These are phyloP conservation scores for Fusarium pseudonygamai DNA, from an alignment of 2,329 filamentous ascomycete genomes.

Conservation along the genomic window DNA sequence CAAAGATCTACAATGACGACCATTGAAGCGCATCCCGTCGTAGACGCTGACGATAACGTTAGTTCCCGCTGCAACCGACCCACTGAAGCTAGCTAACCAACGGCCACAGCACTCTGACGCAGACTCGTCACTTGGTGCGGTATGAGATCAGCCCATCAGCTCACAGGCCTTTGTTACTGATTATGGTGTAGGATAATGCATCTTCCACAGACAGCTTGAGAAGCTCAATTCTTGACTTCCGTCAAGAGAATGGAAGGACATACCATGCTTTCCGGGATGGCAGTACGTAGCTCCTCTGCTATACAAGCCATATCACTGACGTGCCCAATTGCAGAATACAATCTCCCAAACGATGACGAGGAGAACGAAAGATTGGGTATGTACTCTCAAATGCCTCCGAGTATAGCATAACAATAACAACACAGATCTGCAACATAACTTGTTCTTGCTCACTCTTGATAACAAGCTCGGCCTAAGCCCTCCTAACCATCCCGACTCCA, in stretches of 20 bases:
- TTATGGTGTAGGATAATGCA: neutral
- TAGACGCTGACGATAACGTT: conserved; percentile 9
- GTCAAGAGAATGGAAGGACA: conserved; percentile 19
- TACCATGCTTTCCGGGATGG: conserved; percentile 17
- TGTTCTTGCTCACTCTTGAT: conserved; percentile 6
- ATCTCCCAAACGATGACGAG: conserved; percentile 11
- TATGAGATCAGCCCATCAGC: neutral
- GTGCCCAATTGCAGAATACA: neutral
- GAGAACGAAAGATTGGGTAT: conserved; percentile 15
- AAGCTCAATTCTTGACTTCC: conserved; percentile 12
- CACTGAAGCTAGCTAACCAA: neutral
- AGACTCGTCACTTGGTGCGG: neutral
- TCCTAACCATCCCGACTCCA: neutral
- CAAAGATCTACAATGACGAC: conserved; percentile 1
- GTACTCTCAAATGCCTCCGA: rapidly evolving
- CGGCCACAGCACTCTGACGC: neutral
- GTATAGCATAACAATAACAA: neutral
- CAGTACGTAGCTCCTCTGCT: neutral
- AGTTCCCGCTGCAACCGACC: neutral
- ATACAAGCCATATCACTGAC: neutral
- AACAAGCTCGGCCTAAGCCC: conserved; percentile 22
- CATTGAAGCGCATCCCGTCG: conserved; percentile 6
- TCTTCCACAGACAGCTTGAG: conserved; percentile 20
- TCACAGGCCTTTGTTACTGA: neutral
- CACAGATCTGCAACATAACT: conserved; percentile 13